Evolutionary conservation across 176 grass and related monocot species (phyloP), one percentile per base, ranked within the genome.

Genomic region (Carex kokanica): DNA sequence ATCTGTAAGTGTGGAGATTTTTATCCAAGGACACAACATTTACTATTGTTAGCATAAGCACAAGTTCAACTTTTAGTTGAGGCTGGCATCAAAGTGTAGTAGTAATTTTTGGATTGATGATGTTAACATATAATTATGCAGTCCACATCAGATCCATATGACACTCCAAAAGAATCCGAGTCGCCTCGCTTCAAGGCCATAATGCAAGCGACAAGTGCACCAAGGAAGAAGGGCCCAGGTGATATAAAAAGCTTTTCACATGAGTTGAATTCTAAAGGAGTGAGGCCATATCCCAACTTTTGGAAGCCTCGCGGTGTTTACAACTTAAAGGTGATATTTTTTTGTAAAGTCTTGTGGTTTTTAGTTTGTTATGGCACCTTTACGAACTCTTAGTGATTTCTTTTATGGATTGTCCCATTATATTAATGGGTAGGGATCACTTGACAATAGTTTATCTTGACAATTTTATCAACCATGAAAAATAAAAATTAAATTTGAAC

Each of bases 241-340:
- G 96, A 99, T 88, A 93, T 99, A 77, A 99, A 99, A 86, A 95
- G 92, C 83, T 99, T 92, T 86, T 99, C 96, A 8, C 96, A 99
- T 74, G 96, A 99, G 81, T 89, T 99, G 83, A 95, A 95, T 74
- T 99, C 96, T 78, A 99, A 95, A 95, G 96, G 96, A 72, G 96
- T 99, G 57, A 90, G 93, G 8, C 96, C 96, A 57, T 99, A 93
- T 71, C 96, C 96, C 63, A 78, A 56, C 47, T 99, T 99, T 83
- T 95, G 83, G 93, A 99, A 99, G 85, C 93, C 96, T 88, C 79
- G 93, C 24, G 93, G 93, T 53, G 82, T 90, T 72, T 95, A 99
- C 83, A 99, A 95, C 86, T 82, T 95, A 65, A 99, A 99, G 93
- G 96, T 99, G 86, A 89, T 84, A n/a, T 71, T 18, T 38, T 6